Conservation (phyloP, 1,139 yeast species). For the Candida sojae region DNA sequence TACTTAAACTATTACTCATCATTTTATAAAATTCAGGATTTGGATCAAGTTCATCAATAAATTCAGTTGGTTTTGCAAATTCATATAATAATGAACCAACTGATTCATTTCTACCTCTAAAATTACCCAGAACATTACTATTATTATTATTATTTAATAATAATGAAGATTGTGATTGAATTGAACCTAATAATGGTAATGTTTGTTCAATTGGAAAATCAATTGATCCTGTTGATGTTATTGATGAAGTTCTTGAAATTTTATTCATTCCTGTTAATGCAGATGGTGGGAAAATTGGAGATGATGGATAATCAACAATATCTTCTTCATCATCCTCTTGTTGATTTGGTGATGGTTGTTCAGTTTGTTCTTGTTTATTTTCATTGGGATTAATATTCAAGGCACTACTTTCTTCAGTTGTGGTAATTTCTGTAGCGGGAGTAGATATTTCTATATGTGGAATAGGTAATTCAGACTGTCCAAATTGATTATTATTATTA, state of each 20-base stretch:
- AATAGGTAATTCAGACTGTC: neutral
- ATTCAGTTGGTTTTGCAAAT: constrained; percentile 14
- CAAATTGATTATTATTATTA: no score
- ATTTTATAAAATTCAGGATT: constrained; percentile 3
- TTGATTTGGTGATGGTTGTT: neutral
- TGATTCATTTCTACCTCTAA: constrained; percentile 19
- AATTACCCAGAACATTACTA: neutral
- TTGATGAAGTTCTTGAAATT: constrained; percentile 8
- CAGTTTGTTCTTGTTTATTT: constrained; percentile 1
- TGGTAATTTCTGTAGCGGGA: constrained; percentile 10
- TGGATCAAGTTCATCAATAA: constrained; percentile 9
- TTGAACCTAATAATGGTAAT: constrained; percentile 35
- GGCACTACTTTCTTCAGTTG: constrained; percentile 7
- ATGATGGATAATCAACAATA: constrained; percentile 17
- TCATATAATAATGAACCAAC: constrained; percentile 31
- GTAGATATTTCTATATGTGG: constrained; percentile 3
- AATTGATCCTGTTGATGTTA: constrained; percentile 10
- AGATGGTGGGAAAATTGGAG: constrained; percentile 12
- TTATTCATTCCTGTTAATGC: constrained; percentile 12
- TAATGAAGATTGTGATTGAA: constrained; percentile 29
- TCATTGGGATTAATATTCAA: constrained; percentile 9
- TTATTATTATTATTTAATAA: constrained; percentile 10
- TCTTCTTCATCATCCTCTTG: constrained; percentile 13
- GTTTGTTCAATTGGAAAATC: constrained; percentile 38
- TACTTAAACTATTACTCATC: constrained; percentile 24